Conservation (phyloP, 2,329 filamentous ascomycete species). For the Fusarium denticulatum region DNA sequence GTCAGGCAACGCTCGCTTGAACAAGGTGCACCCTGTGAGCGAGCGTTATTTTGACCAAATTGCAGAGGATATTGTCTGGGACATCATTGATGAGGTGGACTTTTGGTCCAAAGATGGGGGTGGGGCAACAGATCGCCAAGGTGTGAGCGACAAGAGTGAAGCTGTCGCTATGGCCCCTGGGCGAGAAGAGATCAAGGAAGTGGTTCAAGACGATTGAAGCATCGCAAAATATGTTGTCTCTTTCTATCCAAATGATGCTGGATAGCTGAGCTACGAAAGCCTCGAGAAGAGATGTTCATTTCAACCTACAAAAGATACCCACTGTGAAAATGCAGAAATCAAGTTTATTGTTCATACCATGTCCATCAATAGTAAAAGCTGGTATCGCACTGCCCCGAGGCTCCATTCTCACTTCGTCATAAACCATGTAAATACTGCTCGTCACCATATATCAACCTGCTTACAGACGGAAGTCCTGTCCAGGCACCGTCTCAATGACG, state of each 20-base stretch:
- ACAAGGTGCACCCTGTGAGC: slow-evolving; percentile 68
- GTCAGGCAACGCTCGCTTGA: slow-evolving; percentile 34
- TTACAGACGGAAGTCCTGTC: background rate
- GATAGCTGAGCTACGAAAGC: background rate
- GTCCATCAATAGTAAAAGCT: slow-evolving; percentile 15
- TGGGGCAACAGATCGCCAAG: slow-evolving; percentile 58
- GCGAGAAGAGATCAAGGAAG: slow-evolving; percentile 70
- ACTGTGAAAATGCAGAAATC: slow-evolving; percentile 36
- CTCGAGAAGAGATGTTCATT: background rate
- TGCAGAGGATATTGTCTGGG: slow-evolving; percentile 91
- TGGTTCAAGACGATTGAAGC: slow-evolving; percentile 69
- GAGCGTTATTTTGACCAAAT: slow-evolving; percentile 93
- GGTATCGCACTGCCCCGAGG: slow-evolving; percentile 19
- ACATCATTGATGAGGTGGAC: slow-evolving; percentile 94
- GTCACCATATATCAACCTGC: slow-evolving; percentile 13
- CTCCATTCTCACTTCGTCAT: slow-evolving; percentile 20
- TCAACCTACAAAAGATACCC: slow-evolving; percentile 42
- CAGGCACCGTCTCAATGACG: slow-evolving; percentile 14
- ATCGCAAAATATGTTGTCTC: background rate
- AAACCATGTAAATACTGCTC: slow-evolving; percentile 23
- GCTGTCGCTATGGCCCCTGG: slow-evolving; percentile 56
- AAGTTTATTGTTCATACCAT: slow-evolving; percentile 20
- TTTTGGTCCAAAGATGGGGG: slow-evolving; percentile 80
- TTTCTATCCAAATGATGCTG: background rate
- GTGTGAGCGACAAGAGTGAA: slow-evolving; percentile 56